These are phyloP conservation scores for Ceratocystis smalleyi DNA, from an alignment of 2,329 filamentous ascomycete species.

Conservation along the genomic window DNA sequence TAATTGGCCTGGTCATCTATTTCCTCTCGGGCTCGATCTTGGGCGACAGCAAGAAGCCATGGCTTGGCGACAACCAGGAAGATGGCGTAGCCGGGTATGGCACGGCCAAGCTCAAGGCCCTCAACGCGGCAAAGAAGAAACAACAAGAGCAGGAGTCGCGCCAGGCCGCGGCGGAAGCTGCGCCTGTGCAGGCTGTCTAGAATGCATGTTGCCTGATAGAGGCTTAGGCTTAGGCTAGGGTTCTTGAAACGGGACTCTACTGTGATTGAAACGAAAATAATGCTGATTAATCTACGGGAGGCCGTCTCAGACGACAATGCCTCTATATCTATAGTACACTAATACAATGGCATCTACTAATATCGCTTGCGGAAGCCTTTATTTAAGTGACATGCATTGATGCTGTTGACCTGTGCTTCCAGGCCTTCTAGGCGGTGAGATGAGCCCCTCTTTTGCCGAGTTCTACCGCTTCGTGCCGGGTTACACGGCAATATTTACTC, in stretches of 20 bases:
- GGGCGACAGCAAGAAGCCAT: constrained; percentile 85
- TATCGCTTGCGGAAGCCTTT: no score
- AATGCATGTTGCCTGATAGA: no score
- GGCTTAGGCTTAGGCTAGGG: background rate
- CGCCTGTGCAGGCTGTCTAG: background rate
- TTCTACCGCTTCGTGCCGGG: background rate
- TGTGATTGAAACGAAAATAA: background rate
- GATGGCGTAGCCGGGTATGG: constrained; percentile 63
- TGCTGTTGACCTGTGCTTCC: background rate
- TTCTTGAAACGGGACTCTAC: background rate
- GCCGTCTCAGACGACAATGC: background rate
- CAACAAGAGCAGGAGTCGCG: constrained; percentile 3
- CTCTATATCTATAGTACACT: no score
- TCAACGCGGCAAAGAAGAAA: constrained; percentile 33
- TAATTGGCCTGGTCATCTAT: constrained; percentile 72
- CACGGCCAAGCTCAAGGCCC: constrained; percentile 65
- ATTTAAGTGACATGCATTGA: background rate
- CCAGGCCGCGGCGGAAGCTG: background rate
- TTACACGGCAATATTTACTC: background rate
- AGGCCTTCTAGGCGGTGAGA: background rate
- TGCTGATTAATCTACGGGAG: background rate
- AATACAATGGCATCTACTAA: no score
- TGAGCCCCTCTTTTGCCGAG: background rate
- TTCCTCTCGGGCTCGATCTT: constrained; percentile 69
- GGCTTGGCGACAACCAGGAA: constrained; percentile 80